These are phyloP conservation scores for Agaricus subrufescens DNA, from an alignment of 768 basidiomycete genomes.

Conservation along the genomic window DNA sequence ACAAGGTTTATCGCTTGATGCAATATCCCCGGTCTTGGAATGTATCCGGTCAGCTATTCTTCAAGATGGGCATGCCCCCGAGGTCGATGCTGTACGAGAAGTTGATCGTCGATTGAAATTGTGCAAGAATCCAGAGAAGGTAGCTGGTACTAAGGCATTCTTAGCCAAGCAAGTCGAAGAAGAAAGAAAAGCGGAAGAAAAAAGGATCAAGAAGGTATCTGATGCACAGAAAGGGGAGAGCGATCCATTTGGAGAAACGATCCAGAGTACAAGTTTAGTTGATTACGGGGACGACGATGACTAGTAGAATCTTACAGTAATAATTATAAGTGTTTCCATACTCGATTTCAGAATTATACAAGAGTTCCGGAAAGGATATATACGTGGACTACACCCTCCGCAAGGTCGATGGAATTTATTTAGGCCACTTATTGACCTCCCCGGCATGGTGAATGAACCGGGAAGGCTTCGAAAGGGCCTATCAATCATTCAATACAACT, in stretches of 20 bases:
- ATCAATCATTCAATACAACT: slow-evolving; percentile 7
- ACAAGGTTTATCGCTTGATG: neutral
- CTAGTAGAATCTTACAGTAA: neutral
- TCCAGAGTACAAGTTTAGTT: slow-evolving; percentile 37
- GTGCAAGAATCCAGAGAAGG: slow-evolving; percentile 96
- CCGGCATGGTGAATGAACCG: slow-evolving; percentile 21
- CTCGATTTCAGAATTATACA: slow-evolving; percentile 8
- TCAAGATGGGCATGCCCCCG: slow-evolving; percentile 54
- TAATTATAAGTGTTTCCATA: slow-evolving; percentile 18
- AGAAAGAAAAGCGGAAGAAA: slow-evolving; percentile 64
- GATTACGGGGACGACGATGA: slow-evolving; percentile 63
- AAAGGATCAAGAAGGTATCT: slow-evolving; percentile 58
- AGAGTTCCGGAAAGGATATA: slow-evolving; percentile 13
- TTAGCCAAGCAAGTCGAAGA: slow-evolving; percentile 66
- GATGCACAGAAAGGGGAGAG: slow-evolving; percentile 40
- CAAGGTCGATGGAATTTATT: slow-evolving; percentile 18
- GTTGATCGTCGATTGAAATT: slow-evolving; percentile 82
- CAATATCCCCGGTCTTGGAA: slow-evolving; percentile 30
- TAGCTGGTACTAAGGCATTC: slow-evolving; percentile 84
- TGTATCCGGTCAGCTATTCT: slow-evolving; percentile 54
- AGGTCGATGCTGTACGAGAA: slow-evolving; percentile 80
- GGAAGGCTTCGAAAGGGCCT: slow-evolving; percentile 43
- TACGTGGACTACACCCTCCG: slow-evolving; percentile 10
- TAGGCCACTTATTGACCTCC: slow-evolving; percentile 35
- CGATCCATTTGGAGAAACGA: slow-evolving; percentile 69